Evolutionary conservation across 2,329 filamentous ascomycete species (phyloP).

Genomic region (Neodidymelliopsis sp.): DNA sequence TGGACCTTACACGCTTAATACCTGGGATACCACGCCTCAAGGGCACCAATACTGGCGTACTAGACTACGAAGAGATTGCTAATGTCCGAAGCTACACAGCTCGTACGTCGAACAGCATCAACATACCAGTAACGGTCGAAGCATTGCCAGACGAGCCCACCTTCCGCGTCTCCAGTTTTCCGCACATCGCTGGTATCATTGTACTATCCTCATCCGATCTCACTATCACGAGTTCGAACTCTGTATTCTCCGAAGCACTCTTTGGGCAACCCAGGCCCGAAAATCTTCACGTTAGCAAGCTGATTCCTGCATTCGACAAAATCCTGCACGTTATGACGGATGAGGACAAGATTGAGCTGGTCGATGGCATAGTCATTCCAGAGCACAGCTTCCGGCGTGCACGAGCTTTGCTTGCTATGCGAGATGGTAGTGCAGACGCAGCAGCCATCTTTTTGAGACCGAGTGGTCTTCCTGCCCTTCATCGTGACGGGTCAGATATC

Average conservation of each 20-base stretch:
- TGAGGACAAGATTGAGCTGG: constrained; percentile 82
- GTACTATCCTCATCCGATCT: constrained; percentile 83
- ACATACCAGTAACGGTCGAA: constrained; percentile 84
- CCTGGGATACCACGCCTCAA: constrained; percentile 81
- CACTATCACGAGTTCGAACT: constrained; percentile 89
- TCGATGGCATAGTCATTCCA: constrained; percentile 95
- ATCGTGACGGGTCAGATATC: constrained; percentile 89
- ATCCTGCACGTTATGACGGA: constrained; percentile 82
- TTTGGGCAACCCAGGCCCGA: constrained; percentile 89
- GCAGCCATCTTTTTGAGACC: constrained; percentile 82
- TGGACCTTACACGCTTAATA: constrained; percentile 79
- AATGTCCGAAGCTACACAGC: constrained; percentile 84
- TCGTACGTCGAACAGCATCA: constrained; percentile 76
- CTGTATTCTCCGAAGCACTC: constrained; percentile 88
- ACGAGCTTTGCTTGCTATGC: constrained; percentile 80
- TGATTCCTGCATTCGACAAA: constrained; percentile 88
- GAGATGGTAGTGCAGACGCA: constrained; percentile 79
- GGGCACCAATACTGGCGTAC: constrained; percentile 73
- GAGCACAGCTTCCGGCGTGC: constrained; percentile 95
- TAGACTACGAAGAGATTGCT: constrained; percentile 79
- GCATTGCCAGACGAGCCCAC: constrained; percentile 73
- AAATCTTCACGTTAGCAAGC: constrained; percentile 76
- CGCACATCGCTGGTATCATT: constrained; percentile 96
- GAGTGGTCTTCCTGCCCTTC: constrained; percentile 82
- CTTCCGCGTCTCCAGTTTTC: constrained; percentile 89